Evolutionary conservation across 2,329 filamentous ascomycete species (phyloP), one percentile per base, ranked within the genome.

Genomic region (Arthrobotrys musiformis): DNA sequence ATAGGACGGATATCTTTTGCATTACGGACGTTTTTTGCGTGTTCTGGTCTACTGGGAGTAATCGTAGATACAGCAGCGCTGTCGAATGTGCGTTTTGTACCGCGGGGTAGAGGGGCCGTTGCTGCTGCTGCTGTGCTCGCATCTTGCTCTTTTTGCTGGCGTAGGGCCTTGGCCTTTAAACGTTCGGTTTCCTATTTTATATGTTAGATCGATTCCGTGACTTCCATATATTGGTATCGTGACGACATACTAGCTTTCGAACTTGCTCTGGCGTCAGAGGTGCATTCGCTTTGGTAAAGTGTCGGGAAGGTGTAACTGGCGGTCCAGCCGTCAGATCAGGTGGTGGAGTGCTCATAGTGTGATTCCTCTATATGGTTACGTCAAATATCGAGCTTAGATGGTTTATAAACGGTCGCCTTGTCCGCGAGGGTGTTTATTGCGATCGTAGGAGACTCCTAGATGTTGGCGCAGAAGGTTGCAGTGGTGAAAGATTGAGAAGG

Each of bases 161-260:
- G 91, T 17, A 94, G 86, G 1, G 93, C 94, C 87, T 97, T 98
- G 68, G 95, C 93, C 84, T 90, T 92, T 30, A 97, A 88, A 19
- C 94, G 89, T 81, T 90, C 94, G 83, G 94, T 90, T 89, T 97
- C 94, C 92, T 95, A 26, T 28, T 73, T 17, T 30, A 50, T 9
- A n/a, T 33, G 22, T 35, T 35, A 54, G 37, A n/a, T n/a, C n/a
- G 13, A n/a, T 33, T 5, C 5, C 1, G 44, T 46, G 17, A 1
- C n/a, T 26, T n/a, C 2, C 8, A 22, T 58, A 58, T 15, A 40
- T 2, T 19, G 17, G 48, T 28, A 26, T 9, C 26, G 11, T 46
- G 13, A 3, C 4, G 13, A 30, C 46, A 44, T 70, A 76, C 72
- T 11, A 76, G 60, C 26, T 76, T 76, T 60, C 72, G 58, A 4